Percentiles rank a stretch among this genome's conserved stretches.
These are phyloP conservation scores for Pelagophyceae sp. DNA, from an alignment of 352 stramenopile genomes.

Conservation along the genomic window DNA sequence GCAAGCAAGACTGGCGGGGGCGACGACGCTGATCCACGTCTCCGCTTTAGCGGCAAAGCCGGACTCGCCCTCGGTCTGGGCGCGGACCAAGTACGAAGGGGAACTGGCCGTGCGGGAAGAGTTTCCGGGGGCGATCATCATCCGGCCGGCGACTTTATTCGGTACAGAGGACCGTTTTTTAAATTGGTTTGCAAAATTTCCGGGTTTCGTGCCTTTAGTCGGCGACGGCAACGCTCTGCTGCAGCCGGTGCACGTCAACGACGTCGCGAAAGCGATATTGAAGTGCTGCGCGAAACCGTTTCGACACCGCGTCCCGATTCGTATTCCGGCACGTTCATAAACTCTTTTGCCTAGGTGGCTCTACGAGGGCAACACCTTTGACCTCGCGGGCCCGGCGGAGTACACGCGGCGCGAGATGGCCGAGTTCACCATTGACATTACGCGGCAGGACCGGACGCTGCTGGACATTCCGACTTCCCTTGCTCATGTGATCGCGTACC, in stretches of 20 bases:
- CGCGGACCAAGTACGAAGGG: conserved; percentile 53
- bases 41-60: conserved; percentile 43
- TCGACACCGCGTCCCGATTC: too few relatives aligned
- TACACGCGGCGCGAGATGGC: conserved; percentile 92
- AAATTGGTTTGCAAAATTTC: conserved; percentile 63
- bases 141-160: conserved; percentile 85
- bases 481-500: conserved; percentile 31
- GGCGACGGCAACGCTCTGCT: conserved; percentile 80
- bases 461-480: conserved; percentile 38
- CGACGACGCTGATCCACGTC: conserved; percentile 64
- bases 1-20: conserved; percentile 54
- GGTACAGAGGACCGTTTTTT: conserved; percentile 86
- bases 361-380: conserved; percentile 82
- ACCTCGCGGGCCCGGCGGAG: conserved; percentile 88
- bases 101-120: conserved; percentile 59
- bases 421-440: conserved; percentile 86
- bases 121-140: conserved; percentile 88
- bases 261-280: conserved; percentile 59
- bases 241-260: conserved; percentile 72
- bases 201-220: conserved; percentile 67
- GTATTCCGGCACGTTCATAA: too few relatives aligned
- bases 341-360: too few relatives aligned
- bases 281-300: conserved; percentile 50
- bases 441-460: conserved; percentile 42
- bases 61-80: conserved; percentile 52